Conservation (phyloP, 805 yeast species). For the Zygotorulaspora danielsina region DNA sequence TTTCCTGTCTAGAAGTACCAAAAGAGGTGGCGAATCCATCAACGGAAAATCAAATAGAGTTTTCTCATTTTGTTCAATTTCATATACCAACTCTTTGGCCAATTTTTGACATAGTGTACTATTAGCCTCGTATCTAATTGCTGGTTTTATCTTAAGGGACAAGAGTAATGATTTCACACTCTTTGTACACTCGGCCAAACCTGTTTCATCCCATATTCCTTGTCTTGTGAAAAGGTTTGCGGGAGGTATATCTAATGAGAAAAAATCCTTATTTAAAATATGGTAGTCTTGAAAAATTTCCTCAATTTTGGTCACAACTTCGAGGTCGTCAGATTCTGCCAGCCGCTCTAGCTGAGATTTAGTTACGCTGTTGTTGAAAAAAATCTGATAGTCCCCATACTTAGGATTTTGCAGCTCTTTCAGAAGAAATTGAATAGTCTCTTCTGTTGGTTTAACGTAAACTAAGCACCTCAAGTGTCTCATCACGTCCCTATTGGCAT, state of each 20-base stretch:
- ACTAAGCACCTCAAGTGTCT: slow-evolving; percentile 79
- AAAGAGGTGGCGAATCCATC: slow-evolving; percentile 64
- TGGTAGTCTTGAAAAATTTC: slow-evolving; percentile 84
- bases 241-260: slow-evolving; percentile 39
- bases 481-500: slow-evolving; percentile 58
- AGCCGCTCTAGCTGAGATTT: slow-evolving; percentile 78
- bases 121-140: slow-evolving; percentile 70
- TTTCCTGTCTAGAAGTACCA: slow-evolving; percentile 75
- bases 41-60: slow-evolving; percentile 62
- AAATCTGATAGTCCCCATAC: slow-evolving; percentile 72
- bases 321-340: slow-evolving; percentile 88
- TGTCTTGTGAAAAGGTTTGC: slow-evolving; percentile 24
- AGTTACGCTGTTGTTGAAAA: slow-evolving; percentile 68
- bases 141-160: slow-evolving; percentile 72
- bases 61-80: slow-evolving; percentile 52
- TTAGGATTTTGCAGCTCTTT: slow-evolving; percentile 75
- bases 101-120: slow-evolving; percentile 61
- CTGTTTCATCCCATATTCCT: slow-evolving; percentile 30
- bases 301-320: slow-evolving; percentile 66
- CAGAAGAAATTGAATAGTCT: slow-evolving; percentile 54
- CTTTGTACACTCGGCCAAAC: slow-evolving; percentile 23
- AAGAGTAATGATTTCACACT: slow-evolving; percentile 37
- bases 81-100: slow-evolving; percentile 60
- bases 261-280: slow-evolving; percentile 67
- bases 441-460: slow-evolving; percentile 68